These are phyloP conservation scores for Lachancea lanzarotensis DNA, from an alignment of 805 yeast species.

Conservation along the genomic window DNA sequence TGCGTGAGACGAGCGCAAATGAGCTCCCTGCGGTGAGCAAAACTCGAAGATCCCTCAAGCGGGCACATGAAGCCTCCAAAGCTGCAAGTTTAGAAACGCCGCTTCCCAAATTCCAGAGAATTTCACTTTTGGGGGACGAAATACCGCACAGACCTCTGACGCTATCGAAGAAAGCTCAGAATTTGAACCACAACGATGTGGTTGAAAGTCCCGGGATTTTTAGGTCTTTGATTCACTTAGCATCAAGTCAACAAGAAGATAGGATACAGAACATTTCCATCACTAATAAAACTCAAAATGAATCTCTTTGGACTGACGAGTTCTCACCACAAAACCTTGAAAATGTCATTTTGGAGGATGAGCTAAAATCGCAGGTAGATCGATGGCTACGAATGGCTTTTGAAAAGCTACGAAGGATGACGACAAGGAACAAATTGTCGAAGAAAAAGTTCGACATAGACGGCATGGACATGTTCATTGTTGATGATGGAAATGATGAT, in stretches of 20 bases:
- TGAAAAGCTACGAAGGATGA: conserved; percentile 28
- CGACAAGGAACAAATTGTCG: conserved; percentile 32
- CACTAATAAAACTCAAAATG: neutral
- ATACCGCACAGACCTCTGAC: neutral
- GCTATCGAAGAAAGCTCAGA: neutral
- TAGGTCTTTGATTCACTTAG: too few species aligned
- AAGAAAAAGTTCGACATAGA: conserved; percentile 20
- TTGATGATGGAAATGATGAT: conserved; percentile 20
- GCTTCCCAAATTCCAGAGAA: conserved; percentile 14
- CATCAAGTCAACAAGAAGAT: too few species aligned
- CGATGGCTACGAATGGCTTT: conserved; percentile 33
- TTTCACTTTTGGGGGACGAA: conserved; percentile 11
- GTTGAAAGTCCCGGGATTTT: too few species aligned
- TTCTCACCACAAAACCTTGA: conserved; percentile 28
- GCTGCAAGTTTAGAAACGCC: conserved; percentile 16
- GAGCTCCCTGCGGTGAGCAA: neutral
- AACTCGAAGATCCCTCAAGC: conserved; percentile 7
- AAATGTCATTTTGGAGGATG: conserved; percentile 29
- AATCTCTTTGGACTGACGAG: conserved; percentile 24
- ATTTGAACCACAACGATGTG: too few species aligned
- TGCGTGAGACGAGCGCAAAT: neutral
- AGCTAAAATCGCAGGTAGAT: conserved; percentile 17
- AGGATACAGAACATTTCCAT: too few species aligned
- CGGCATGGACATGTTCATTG: conserved; percentile 32
- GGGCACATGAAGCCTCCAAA: conserved; percentile 17